Conservation (phyloP, 176 grass and related monocot species). For the Phragmites australis region DNA sequence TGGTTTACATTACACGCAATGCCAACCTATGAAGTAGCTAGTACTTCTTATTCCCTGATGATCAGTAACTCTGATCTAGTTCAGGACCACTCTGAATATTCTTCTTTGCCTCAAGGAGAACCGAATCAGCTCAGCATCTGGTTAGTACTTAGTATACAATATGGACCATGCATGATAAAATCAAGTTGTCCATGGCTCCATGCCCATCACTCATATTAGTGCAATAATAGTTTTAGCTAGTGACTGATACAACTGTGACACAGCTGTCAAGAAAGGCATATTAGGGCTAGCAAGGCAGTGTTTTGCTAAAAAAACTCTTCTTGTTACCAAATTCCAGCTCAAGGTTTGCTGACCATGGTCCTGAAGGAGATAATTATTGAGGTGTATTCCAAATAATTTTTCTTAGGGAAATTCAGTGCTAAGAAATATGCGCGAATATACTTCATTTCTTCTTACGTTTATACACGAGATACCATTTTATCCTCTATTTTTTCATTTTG, state of each 20-base stretch:
- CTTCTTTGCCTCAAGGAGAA: neutral
- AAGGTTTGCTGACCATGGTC: neutral
- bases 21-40: slow-evolving; percentile 16
- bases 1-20: slow-evolving; percentile 45
- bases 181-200: neutral
- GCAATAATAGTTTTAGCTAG: neutral
- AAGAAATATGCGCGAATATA: slow-evolving; percentile 2
- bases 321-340: neutral
- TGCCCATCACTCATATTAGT: slow-evolving; percentile 17
- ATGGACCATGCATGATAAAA: slow-evolving; percentile 6
- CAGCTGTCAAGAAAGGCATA: neutral
- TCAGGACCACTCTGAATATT: slow-evolving; percentile 18
- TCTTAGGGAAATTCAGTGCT: no score
- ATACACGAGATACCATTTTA: neutral
- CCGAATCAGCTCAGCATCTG: neutral
- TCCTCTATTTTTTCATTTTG: neutral
- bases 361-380: neutral
- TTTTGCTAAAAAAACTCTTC: neutral
- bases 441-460: neutral
- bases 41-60: neutral
- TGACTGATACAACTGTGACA: neutral
- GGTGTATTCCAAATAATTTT: neutral
- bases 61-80: neutral
- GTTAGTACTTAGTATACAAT: neutral
- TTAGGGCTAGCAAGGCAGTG: neutral